Base-by-base conservation (phyloP, 164 flowering plant species). In the Stephania yunnanensis region DNA sequence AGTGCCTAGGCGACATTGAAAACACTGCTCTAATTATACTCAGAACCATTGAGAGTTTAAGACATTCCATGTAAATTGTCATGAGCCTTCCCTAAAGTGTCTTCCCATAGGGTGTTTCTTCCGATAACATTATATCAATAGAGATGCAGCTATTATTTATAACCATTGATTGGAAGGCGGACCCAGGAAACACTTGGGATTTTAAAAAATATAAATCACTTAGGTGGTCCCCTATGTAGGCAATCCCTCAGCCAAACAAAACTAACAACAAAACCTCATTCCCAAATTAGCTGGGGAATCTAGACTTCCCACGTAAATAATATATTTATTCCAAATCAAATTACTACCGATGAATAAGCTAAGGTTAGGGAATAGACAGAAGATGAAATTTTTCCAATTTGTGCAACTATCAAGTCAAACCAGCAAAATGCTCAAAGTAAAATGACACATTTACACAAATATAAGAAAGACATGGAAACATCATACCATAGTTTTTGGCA, bases 401-500 rank as follows among this genome's bases (percentile, higher is more conserved):
- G 66, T 61, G 66, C 6, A 61, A 61, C 22, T 61, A 61, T 5
- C 66, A 6, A 10, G 7, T 61, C 25, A 17, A 61, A 61, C 10
- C 66, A 15, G 66, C n/a, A 61, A 61, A 61, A 61, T 61, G 10
- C 20, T 19, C 25, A 61, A 61, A 61, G 22, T n/a, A 19, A 61
- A 25, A 61, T 1, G 25, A 61, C 19, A n/a, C 22, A 6, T 8
- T 6, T 61, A 7, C 22, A 17, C 2, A 25, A 61, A 61, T 22
- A 61, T 19, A 61, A 61, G 25, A 61, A 5, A 61, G 66, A 61
- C 5, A 61, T 6, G 66, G 5, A 61, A 7, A 61, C n/a, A 61
- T 15, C 89, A 79, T 84, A 92, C 95, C 84, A 74, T 80, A 72
- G 85, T 81, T 85, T 91, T 92, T 73, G 95, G 89, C 87, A 81